phyloP scores from a whole-genome alignment of 2,329 filamentous ascomycete genomes.

The Zymoseptoria crescenta region DNA sequence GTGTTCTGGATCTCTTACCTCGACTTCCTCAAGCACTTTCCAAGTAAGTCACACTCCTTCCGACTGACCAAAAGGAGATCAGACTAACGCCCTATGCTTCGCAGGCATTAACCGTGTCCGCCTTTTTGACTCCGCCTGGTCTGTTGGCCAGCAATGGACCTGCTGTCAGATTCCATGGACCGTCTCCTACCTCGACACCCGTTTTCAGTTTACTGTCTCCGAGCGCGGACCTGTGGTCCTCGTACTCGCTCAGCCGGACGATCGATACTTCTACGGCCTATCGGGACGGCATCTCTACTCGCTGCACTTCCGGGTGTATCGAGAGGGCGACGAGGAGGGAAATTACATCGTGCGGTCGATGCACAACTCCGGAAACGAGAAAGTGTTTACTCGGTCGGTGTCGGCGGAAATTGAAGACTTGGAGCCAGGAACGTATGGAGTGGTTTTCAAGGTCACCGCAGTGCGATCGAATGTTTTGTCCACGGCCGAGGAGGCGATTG shows the following conservation, averaged over 20 bases:
- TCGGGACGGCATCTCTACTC: constrained; percentile 50
- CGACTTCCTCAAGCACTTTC: constrained; percentile 46
- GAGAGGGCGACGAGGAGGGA: constrained; percentile 34
- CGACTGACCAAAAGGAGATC: neutral
- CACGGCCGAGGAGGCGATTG: constrained; percentile 60
- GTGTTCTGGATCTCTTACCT: constrained; percentile 55
- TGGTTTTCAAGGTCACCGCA: constrained; percentile 68
- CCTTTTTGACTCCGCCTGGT: constrained; percentile 56
- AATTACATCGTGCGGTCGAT: constrained; percentile 26
- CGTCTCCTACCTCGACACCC: constrained; percentile 53
- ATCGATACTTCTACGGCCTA: constrained; percentile 52
- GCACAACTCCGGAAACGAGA: constrained; percentile 36
- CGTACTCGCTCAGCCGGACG: constrained; percentile 53
- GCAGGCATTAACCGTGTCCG: constrained; percentile 53
- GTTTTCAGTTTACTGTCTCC: constrained; percentile 48
- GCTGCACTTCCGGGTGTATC: constrained; percentile 52
- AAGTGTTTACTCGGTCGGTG: constrained; percentile 64
- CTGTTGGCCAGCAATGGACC: constrained; percentile 54
- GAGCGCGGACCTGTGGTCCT: constrained; percentile 49
- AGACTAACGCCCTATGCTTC: neutral
- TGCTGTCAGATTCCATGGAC: constrained; percentile 53
- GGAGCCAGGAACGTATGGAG: constrained; percentile 64
- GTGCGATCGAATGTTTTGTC: constrained; percentile 44
- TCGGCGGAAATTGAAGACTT: constrained; percentile 65
- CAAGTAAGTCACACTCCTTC: constrained; percentile 22